Conservation (phyloP, 163 green algal genomes). For the Prototheca cutis region DNA sequence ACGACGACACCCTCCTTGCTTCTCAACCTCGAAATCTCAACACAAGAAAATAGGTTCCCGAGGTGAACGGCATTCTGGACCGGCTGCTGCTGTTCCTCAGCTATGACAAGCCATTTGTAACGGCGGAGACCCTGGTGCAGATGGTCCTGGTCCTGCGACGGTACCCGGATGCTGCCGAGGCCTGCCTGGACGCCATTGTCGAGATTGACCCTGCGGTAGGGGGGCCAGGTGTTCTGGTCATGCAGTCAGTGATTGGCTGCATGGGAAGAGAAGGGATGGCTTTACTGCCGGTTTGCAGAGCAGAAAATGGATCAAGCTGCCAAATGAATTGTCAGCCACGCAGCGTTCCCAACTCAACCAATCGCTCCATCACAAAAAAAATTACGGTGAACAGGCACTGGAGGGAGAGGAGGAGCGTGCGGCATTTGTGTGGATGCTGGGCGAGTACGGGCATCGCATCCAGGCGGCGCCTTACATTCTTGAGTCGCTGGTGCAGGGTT, state of each 20-base stretch:
- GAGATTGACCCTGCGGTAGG: constrained; percentile 22
- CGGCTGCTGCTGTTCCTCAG: constrained; percentile 86
- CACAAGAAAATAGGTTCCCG: constrained; percentile 63
- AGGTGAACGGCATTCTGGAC: constrained; percentile 80
- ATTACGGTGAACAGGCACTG: constrained; percentile 39
- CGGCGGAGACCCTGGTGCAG: constrained; percentile 76
- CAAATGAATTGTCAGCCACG: no score
- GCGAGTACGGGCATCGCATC: constrained; percentile 57
- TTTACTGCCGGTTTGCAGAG: no score
- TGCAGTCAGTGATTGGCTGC: no score
- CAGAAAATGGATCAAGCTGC: no score
- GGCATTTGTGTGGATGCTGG: constrained; percentile 83
- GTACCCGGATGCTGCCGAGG: constrained; percentile 65
- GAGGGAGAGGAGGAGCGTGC: constrained; percentile 50
- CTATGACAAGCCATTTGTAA: constrained; percentile 56
- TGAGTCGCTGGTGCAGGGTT: constrained; percentile 51
- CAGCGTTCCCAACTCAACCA: no score
- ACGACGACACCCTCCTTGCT: no score
- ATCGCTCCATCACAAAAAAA: no score
- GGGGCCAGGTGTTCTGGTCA: no score
- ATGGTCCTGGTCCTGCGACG: constrained; percentile 76
- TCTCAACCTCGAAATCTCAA: no score
- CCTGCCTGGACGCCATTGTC: constrained; percentile 38
- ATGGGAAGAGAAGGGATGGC: no score
- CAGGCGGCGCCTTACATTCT: constrained; percentile 81